Base-by-base conservation (phyloP, 1,284 basidiomycete genomes). In the Somion occarium region DNA sequence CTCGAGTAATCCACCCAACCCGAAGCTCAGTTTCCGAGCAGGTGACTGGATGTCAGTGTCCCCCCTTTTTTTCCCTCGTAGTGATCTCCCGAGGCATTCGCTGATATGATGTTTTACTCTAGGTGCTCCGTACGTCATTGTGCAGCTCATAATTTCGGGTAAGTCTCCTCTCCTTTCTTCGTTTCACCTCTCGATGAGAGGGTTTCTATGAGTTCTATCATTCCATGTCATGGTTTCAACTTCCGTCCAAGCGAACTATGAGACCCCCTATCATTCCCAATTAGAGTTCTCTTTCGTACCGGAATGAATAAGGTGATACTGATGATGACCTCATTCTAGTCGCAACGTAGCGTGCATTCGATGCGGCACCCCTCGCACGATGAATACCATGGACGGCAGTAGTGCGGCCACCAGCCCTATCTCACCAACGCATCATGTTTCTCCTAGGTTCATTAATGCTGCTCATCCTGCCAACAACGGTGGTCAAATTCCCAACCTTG, bases 41-140 rank as follows among this genome's bases (percentile, higher is more conserved):
- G 88, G 88, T 3, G 87, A 90, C 59, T 90, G 87, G 87, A 85
- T 89, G 85, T 90, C 64, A 70, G 86, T 79, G n/a, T n/a, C n/a
- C n/a, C n/a, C n/a, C n/a, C n/a, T n/a, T n/a, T n/a, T 1, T 42
- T 25, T 39, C 24, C 44, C 13, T 44, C 26, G 39, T 22, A 23
- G 11, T 18, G 3, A 4, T 43, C 22, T 25, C 25, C 22, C 24
- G 15, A 5, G 18, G 12, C 18, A 38, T 37, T 42, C 11, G 20
- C 38, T 48, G 13, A 23, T n/a, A 19, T 27, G 15, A 19, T 48
- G 15, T 22, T 48, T 13, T 52, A 62, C 56, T 52, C 37, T 61
- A 87, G 84, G 69, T 87, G 85, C 60, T 67, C 67, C 53, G 73
- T 74, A 49, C 73, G 76, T 53, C 78, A 73, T 48, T 87, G 84